These are phyloP conservation scores for Cardamine resedifolia DNA, from an alignment of 345 rosid genomes.

Conservation along the genomic window DNA sequence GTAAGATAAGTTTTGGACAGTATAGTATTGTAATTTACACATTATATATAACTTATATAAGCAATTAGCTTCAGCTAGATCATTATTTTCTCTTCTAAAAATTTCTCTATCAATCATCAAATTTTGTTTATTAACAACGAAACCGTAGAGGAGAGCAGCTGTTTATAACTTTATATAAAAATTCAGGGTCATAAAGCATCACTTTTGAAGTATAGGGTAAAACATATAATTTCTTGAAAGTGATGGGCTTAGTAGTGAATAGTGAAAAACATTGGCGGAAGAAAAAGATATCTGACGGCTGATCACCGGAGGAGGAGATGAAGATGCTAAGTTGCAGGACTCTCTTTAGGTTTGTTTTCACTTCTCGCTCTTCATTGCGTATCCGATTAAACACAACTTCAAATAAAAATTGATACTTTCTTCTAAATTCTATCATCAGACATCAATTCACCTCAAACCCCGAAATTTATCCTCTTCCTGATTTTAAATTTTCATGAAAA, in stretches of 20 bases:
- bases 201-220: neutral
- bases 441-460: neutral
- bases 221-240: neutral
- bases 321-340: conserved; percentile 27
- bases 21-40: neutral
- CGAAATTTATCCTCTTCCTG: neutral
- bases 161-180: neutral
- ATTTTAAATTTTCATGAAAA: neutral
- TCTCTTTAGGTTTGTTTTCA: conserved; percentile 30
- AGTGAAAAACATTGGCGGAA: neutral
- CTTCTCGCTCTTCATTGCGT: neutral
- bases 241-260: conserved; percentile 13
- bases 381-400: neutral
- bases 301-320: conserved; percentile 21
- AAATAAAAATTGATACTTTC: conserved; percentile 17
- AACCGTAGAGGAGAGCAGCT: neutral
- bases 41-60: neutral
- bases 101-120: neutral
- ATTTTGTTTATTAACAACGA: neutral
- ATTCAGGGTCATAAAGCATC: neutral
- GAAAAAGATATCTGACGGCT: neutral
- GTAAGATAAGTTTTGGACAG: neutral
- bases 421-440: neutral
- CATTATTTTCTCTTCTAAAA: neutral
- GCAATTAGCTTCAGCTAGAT: neutral